Conservation (phyloP, 2,329 filamentous ascomycete species). For the Diplocarpon mali region DNA sequence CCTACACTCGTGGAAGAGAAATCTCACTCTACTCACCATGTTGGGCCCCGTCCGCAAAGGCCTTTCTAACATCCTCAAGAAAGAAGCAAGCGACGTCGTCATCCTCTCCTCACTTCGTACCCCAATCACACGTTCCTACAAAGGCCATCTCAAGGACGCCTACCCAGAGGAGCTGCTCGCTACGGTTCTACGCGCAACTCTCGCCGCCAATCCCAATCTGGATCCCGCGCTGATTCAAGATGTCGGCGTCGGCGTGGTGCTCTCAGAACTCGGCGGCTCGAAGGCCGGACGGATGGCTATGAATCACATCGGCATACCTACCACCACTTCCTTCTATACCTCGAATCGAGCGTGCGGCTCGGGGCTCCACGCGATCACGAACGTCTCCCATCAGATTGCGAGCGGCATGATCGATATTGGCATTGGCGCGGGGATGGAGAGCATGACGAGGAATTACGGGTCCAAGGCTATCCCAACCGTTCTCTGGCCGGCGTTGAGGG, state of each 20-base stretch:
- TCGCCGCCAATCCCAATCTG: slow-evolving; percentile 61
- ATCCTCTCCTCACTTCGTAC: slow-evolving; percentile 87
- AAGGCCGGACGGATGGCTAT: slow-evolving; percentile 89
- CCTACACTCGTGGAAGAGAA: too few relatives aligned
- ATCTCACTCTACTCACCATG: slow-evolving; percentile 11
- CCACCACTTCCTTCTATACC: slow-evolving; percentile 67
- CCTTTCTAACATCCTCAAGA: slow-evolving; percentile 65
- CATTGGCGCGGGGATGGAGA: slow-evolving; percentile 87
- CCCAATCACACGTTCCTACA: slow-evolving; percentile 72
- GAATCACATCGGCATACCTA: slow-evolving; percentile 69
- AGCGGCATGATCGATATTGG: slow-evolving; percentile 61
- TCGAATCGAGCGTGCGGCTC: slow-evolving; percentile 81
- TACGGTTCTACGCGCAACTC: slow-evolving; percentile 53
- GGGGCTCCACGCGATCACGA: slow-evolving; percentile 65
- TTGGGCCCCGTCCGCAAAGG: slow-evolving; percentile 43
- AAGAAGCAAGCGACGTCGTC: slow-evolving; percentile 71
- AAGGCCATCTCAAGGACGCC: slow-evolving; percentile 74
- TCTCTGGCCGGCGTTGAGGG: slow-evolving; percentile 63
- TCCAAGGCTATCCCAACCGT: slow-evolving; percentile 72
- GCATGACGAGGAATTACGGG: slow-evolving; percentile 89
- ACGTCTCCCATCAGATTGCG: slow-evolving; percentile 64
- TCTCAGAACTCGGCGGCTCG: slow-evolving; percentile 79
- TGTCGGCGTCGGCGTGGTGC: slow-evolving; percentile 76
- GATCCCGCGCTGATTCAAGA: slow-evolving; percentile 63
- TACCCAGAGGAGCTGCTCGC: slow-evolving; percentile 84